Conservation (phyloP, 176 grass and related monocot species). For the Carex myosuroides region DNA sequence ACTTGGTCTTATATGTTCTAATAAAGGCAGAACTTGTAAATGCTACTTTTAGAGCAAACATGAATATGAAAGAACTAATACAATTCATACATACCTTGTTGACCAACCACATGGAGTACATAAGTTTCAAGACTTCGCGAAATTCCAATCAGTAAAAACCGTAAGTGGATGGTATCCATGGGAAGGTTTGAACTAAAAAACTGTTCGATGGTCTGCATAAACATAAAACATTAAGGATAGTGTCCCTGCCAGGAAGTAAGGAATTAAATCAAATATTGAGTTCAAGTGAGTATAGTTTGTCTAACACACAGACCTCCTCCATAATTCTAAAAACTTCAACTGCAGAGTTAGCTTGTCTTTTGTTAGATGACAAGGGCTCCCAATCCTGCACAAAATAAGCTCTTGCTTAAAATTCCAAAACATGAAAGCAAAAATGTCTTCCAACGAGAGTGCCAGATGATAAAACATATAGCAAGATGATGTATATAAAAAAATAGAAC, state of each 20-base stretch:
- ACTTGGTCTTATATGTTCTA: constrained; percentile 8
- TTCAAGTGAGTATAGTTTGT: not conserved
- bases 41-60: not conserved
- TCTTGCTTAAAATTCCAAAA: constrained; percentile 9
- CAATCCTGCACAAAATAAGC: constrained; percentile 45
- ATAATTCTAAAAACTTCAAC: constrained; percentile 87
- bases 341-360: constrained; percentile 62
- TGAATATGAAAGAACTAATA: constrained; percentile 5
- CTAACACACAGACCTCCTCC: constrained; percentile 54
- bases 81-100: constrained; percentile 66
- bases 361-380: constrained; percentile 61
- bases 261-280: constrained; percentile 5
- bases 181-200: constrained; percentile 72
- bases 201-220: constrained; percentile 69
- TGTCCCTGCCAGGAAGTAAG: not conserved
- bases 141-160: constrained; percentile 80
- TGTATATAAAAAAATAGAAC: not conserved
- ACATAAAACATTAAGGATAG: constrained; percentile 3
- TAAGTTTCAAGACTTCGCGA: constrained; percentile 67
- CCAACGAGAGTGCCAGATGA: not conserved
- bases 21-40: constrained; percentile 15
- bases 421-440: not conserved
- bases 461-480: not conserved
- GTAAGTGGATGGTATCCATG: constrained; percentile 57
- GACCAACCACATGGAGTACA: constrained; percentile 65